Percentiles rank a stretch among this genome's conserved stretches.
These are phyloP conservation scores for Gliomastix tumulicola DNA, from an alignment of 2,329 filamentous ascomycete genomes.

Conservation along the genomic window DNA sequence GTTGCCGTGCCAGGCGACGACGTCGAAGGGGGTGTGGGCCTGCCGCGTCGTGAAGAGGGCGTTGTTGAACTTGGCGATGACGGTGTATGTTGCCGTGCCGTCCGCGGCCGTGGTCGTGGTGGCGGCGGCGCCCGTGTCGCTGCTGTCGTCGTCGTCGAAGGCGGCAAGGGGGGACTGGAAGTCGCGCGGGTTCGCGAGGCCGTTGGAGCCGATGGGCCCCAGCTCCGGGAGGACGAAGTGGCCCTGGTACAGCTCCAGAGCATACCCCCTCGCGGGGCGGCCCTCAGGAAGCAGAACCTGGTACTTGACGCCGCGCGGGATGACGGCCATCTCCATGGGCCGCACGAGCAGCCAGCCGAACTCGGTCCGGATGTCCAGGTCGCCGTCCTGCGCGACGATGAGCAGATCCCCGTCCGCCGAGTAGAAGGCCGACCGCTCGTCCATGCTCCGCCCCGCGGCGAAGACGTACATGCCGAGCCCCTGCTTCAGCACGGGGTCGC, in stretches of 20 bases:
- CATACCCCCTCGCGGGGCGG: conserved; percentile 64
- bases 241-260: conserved; percentile 66
- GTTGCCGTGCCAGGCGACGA: conserved; percentile 75
- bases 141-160: conserved; percentile 49
- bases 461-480: conserved; percentile 79
- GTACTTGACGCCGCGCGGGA: conserved; percentile 69
- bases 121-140: no score
- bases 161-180: conserved; percentile 65
- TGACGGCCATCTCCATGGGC: conserved; percentile 70
- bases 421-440: conserved; percentile 68
- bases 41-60: conserved; percentile 58
- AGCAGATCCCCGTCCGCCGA: conserved; percentile 76
- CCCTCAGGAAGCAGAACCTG: conserved; percentile 58
- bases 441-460: conserved; percentile 73
- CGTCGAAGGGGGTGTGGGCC: conserved; percentile 68
- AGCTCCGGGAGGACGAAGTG: conserved; percentile 68
- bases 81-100: conserved; percentile 23
- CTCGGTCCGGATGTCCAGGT: conserved; percentile 71
- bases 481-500: conserved; percentile 70
- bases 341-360: conserved; percentile 68
- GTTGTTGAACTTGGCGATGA: conserved; percentile 60
- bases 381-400: conserved; percentile 68
- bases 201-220: conserved; percentile 66
- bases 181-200: conserved; percentile 68
- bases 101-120: conserved; percentile 15